Evolutionary conservation across 2,329 filamentous ascomycete genomes (phyloP).

Genomic region (Lojkania enalia): DNA sequence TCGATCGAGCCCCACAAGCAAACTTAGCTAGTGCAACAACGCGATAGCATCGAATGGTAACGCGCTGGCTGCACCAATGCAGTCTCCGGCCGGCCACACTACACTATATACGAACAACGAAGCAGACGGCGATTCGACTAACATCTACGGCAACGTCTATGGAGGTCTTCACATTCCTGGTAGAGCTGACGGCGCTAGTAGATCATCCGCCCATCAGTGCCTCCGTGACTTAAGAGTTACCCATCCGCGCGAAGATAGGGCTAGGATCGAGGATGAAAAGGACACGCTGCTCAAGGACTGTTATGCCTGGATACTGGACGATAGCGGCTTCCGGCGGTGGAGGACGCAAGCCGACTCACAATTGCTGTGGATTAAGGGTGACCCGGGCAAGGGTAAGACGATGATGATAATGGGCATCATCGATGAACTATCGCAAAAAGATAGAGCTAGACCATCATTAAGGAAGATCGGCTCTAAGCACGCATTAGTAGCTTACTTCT

Average conservation of each 20-base stretch:
- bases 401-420: constrained; percentile 37
- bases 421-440: constrained; percentile 22
- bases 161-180: background rate
- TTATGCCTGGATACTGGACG: constrained; percentile 21
- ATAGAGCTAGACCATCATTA: background rate
- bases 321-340: constrained; percentile 25
- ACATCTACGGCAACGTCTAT: background rate
- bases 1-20: too few relatives aligned
- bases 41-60: too few relatives aligned
- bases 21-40: too few relatives aligned
- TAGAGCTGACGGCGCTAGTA: background rate
- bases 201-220: constrained; percentile 7
- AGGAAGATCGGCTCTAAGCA: background rate
- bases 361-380: constrained; percentile 40
- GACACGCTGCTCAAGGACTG: constrained; percentile 1
- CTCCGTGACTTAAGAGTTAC: constrained; percentile 8
- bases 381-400: constrained; percentile 30
- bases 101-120: background rate
- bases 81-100: background rate
- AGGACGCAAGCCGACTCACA: constrained; percentile 20
- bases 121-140: constrained; percentile 1
- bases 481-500: constrained; percentile 38
- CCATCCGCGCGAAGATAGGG: constrained; percentile 13
- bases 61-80: too few relatives aligned
- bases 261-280: background rate